Evolutionary conservation across 495 filamentous ascomycete genomes (phyloP).

Genomic region (Pseudotulostoma volvatum): DNA sequence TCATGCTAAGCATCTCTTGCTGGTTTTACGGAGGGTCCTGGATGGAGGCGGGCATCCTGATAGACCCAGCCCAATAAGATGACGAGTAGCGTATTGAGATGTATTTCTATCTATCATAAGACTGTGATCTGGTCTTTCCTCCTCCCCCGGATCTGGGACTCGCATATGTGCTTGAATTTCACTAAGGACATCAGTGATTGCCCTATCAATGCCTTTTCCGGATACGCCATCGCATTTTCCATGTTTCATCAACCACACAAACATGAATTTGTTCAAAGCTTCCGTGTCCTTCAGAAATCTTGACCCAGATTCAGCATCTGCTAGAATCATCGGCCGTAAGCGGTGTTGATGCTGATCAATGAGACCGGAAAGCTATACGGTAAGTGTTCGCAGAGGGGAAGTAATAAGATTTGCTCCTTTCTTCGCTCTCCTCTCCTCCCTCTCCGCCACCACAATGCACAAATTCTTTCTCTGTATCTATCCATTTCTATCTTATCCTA

Average conservation of each 20-base stretch:
- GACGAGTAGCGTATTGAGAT: constrained; percentile 5
- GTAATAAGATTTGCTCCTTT: no score
- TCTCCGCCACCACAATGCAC: no score
- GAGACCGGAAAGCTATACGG: no score
- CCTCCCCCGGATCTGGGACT: constrained; percentile 18
- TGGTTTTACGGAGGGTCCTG: background rate
- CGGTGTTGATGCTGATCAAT: no score
- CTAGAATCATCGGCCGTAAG: no score
- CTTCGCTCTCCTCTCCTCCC: no score
- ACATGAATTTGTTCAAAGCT: constrained; percentile 38
- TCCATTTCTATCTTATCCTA: no score
- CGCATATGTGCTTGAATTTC: constrained; percentile 26
- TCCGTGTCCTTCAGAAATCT: constrained; percentile 46
- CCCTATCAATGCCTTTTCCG: constrained; percentile 26
- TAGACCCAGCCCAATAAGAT: constrained; percentile 14
- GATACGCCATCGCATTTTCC: constrained; percentile 32
- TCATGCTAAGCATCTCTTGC: background rate
- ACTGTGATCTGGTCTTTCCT: constrained; percentile 8
- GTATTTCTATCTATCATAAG: constrained; percentile 6
- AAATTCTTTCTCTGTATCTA: no score
- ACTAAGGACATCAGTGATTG: constrained; percentile 44
- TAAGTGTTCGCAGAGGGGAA: no score
- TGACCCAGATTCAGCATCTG: no score
- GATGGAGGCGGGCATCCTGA: background rate
- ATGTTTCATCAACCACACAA: constrained; percentile 75